Percentiles rank a stretch among this genome's conserved stretches.
Evolutionary conservation across 176 grass and related monocot genomes (phyloP).

Genomic region (Aegilops sharonensis): DNA sequence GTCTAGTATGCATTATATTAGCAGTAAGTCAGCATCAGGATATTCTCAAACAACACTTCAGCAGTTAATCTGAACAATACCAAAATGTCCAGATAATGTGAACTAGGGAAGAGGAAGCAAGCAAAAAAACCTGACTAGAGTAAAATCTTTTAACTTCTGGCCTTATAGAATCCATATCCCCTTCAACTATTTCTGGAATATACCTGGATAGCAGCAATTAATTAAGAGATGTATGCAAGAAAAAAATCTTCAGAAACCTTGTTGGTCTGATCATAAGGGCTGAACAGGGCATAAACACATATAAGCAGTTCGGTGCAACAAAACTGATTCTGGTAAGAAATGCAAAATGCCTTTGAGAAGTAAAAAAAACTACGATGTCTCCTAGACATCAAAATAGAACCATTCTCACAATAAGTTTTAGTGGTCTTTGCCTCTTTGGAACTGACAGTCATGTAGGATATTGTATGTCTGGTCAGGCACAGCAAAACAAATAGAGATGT

Average conservation of each 20-base stretch:
- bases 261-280: background rate
- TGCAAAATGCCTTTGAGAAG: background rate
- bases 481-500: background rate
- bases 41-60: background rate
- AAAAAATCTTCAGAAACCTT: background rate
- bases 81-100: background rate
- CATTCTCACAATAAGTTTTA: background rate
- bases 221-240: constrained; percentile 3
- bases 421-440: background rate
- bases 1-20: background rate
- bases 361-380: background rate
- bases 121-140: constrained; percentile 37
- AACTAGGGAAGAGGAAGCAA: background rate
- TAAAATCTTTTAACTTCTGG: constrained; percentile 71
- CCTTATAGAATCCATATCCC: constrained; percentile 83
- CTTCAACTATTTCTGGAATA: constrained; percentile 61
- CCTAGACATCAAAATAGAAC: background rate
- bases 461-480: background rate
- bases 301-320: background rate
- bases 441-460: background rate
- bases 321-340: background rate
- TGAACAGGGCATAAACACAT: background rate
- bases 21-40: background rate
- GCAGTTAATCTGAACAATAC: background rate
- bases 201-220: constrained; percentile 42